Base-by-base conservation (phyloP, 495 filamentous ascomycete species). In the Bombardia bombarda region DNA sequence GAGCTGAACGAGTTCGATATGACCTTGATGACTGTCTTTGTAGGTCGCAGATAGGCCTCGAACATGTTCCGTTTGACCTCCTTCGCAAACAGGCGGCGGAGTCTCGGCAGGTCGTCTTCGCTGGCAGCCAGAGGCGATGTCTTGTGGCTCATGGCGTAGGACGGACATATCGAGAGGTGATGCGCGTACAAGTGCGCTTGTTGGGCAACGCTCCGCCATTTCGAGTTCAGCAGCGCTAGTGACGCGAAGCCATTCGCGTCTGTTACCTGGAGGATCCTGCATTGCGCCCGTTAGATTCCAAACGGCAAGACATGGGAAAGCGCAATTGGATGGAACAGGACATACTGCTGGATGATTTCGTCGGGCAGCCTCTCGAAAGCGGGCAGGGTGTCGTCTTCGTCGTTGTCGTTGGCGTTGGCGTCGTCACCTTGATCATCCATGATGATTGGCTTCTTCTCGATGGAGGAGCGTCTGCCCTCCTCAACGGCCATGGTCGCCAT, bases 1-100 rank as follows among this genome's bases (percentile, higher is more conserved):
- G 85, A 90, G 46, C 83, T 86, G 57, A 87, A 84, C 14, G 84
- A 87, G 24, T 80, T 84, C 13, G 84, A 90, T n/a, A 90, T 79
- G 20, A 93, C 62, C 43, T 80, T 87, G 47, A 92, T 73, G 28
- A 85, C 59, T 14, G 83, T 89, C 41, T 74, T 68, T 30, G 57
- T 75, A 6, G 87, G 87, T 17, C 81, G 75, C 17, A 90, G 58
- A 57, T 85, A 87, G 7, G 82, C 78, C 52, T 87, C 82, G 52
- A 90, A 93, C 42, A 87, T 67, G 66, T 87, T 89, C 33, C 85
- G 74, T 53, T 87, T 82, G 33, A 84, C 75, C 50, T 89, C 81
- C 17, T 66, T 65, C 1, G 78, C 67, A 49, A 93, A 93, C n/a
- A 73, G 67, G 17, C 69, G 68, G 32, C 84, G 82, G 13, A 93